Base-by-base conservation (phyloP, 495 filamentous ascomycete genomes). In the Cercophora sp. region DNA sequence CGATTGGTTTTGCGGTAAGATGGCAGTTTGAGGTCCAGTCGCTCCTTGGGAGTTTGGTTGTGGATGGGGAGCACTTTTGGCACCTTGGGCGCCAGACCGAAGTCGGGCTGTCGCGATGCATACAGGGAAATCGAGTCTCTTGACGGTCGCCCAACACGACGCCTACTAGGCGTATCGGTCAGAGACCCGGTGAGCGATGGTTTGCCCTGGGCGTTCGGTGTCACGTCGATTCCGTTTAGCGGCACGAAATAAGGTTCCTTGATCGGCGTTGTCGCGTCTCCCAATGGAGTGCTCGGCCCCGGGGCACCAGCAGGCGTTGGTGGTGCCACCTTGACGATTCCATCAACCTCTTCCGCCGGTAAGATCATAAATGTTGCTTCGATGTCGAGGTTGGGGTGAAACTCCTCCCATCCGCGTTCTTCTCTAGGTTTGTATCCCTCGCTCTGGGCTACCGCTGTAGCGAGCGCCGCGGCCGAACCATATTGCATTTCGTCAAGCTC, bases 351-450 rank as follows among this genome's bases (percentile, higher is more conserved):
- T 52, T 91, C 82, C 8, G 91, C 81, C 31, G 78, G 80, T 65
- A 92, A 93, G 2, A 96, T 75, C 32, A 82, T 81, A 43, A 97
- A 83, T 15, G 75, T 79, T 23, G 77, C 78, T 41, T 93, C 89
- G 52, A 95, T 87, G 67, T 97, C 91, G 27, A 99, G 79, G 59
- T 96, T 86, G 10, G 87, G 91, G 67, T 99, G 93, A 48, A 96
- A 97, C 68, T 97, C 94, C 61, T 94, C 89, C 87, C 91, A 99
- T 11, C 88, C 87, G 49, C 91, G 84, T 69, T 99, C 93, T 67
- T 99, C 93, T 51, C 93, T 79, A 2, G 93, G 93, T 64, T 99
- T 97, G 70, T 96, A 96, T 13, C 90, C 90, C 71, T 96, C 92
- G 54, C 85, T 90, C 57, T 92, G 87, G 42, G 89, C 89, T 20